phyloP scores from a whole-genome alignment of 805 yeast genomes.

The Saturnispora saitoi region DNA sequence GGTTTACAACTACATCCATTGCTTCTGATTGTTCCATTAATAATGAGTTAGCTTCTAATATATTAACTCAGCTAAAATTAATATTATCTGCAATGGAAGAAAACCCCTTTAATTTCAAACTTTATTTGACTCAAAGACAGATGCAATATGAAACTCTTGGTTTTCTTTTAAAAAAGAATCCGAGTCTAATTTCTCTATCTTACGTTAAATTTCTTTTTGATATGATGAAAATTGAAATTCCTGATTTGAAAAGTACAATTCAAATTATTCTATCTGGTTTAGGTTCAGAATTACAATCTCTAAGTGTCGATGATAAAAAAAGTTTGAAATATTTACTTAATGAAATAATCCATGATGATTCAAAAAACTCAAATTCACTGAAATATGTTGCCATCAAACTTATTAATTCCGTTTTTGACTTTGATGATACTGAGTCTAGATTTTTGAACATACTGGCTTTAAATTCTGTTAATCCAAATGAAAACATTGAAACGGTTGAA shows the following conservation, averaged over 20 bases:
- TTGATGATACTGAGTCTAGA: conserved; percentile 60
- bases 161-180: conserved; percentile 42
- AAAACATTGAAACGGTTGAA: conserved; percentile 40
- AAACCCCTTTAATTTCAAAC: conserved; percentile 15
- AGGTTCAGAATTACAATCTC: conserved; percentile 36
- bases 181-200: conserved; percentile 37
- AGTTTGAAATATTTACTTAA: conserved; percentile 34
- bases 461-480: conserved; percentile 33
- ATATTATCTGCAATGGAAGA: conserved; percentile 37
- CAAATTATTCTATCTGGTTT: conserved; percentile 63
- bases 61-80: conserved; percentile 46
- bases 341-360: conserved; percentile 11
- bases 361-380: conserved; percentile 21
- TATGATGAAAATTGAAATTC: conserved; percentile 54
- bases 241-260: conserved; percentile 56
- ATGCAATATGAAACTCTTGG: conserved; percentile 76
- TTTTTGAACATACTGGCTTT: conserved; percentile 55
- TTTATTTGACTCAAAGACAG: conserved; percentile 40
- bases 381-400: conserved; percentile 61
- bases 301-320: conserved; percentile 32
- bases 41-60: conserved; percentile 32
- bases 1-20: conserved; percentile 34
- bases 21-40: conserved; percentile 12
- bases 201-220: conserved; percentile 61
- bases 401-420: conserved; percentile 55